Percentiles rank a stretch among this genome's conserved stretches.
These are phyloP conservation scores for Mychonastes homosphaera DNA, from an alignment of 139 green algal species.

Conservation along the genomic window DNA sequence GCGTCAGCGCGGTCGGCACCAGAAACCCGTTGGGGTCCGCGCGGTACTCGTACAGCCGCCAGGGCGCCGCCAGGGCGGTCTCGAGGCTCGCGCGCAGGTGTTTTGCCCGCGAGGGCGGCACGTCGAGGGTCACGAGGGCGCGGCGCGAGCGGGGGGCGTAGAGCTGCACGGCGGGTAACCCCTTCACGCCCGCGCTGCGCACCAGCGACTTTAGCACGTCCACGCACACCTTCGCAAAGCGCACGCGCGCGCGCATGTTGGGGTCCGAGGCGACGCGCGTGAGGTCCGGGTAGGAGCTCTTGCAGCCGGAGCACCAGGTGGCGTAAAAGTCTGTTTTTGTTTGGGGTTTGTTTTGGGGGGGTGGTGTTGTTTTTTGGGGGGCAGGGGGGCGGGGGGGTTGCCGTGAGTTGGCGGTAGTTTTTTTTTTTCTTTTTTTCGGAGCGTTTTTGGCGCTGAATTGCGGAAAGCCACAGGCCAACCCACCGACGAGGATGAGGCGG, in stretches of 20 bases:
- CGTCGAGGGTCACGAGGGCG: constrained; percentile 24
- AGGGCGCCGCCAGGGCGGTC: neutral
- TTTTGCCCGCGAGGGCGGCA: constrained; percentile 24
- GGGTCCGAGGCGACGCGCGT: constrained; percentile 21
- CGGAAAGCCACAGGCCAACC: neutral
- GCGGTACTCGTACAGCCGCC: constrained; percentile 17
- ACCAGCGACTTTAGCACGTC: constrained; percentile 33
- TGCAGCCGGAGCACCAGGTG: constrained; percentile 34
- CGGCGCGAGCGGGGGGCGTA: constrained; percentile 24
- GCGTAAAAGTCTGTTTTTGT: constrained; percentile 15
- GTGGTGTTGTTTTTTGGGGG: neutral
- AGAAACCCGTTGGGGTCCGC: constrained; percentile 35
- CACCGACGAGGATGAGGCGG: constrained; percentile 27
- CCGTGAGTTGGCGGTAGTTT: neutral
- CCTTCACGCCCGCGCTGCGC: constrained; percentile 26
- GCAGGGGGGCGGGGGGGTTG: neutral
- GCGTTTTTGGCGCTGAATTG: neutral
- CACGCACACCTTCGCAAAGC: constrained; percentile 46
- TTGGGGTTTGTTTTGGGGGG: neutral
- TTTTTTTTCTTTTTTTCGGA: neutral
- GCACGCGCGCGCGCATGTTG: constrained; percentile 25
- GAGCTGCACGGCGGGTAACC: constrained; percentile 23
- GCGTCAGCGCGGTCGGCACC: neutral
- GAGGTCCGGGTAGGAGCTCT: constrained; percentile 33
- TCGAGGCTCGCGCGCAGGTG: constrained; percentile 18